Conservation (phyloP, 2,329 filamentous ascomycete species). For the Aspergillus ustus region DNA sequence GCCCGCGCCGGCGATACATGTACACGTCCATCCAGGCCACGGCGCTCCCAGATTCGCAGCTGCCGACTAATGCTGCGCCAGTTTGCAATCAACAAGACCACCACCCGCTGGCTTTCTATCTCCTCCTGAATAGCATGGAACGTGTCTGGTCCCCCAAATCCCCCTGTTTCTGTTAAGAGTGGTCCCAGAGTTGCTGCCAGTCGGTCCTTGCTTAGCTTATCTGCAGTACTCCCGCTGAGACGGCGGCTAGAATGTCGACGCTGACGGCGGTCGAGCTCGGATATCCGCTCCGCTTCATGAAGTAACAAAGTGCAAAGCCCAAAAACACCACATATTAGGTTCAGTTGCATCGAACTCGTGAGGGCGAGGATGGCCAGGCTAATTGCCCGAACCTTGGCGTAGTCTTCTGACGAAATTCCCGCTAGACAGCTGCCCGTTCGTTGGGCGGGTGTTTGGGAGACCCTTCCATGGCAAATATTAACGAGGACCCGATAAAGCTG, state of each 20-base stretch:
- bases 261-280: conserved; percentile 24
- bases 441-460: conserved; percentile 20
- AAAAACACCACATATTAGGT: conserved; percentile 47
- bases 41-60: conserved; percentile 35
- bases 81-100: conserved; percentile 38
- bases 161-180: conserved; percentile 32
- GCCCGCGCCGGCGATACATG: conserved; percentile 2
- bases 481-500: conserved; percentile 38
- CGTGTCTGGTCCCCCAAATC: conserved; percentile 18
- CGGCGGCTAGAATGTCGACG: conserved; percentile 23
- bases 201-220: conserved; percentile 31
- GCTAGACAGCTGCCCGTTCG: conserved; percentile 28
- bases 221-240: conserved; percentile 28
- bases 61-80: conserved; percentile 43
- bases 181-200: conserved; percentile 40
- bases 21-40: conserved; percentile 8
- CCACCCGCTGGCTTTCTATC: conserved; percentile 35
- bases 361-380: conserved; percentile 43
- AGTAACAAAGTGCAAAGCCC: conserved; percentile 41
- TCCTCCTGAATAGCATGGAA: conserved; percentile 28
- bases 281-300: conserved; percentile 31
- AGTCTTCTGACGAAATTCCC: conserved; percentile 24
- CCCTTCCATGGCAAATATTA: conserved; percentile 33
- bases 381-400: conserved; percentile 38
- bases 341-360: conserved; percentile 44